phyloP scores from a whole-genome alignment of 2,329 filamentous ascomycete genomes.

The Pestalotiopsis sp. region DNA sequence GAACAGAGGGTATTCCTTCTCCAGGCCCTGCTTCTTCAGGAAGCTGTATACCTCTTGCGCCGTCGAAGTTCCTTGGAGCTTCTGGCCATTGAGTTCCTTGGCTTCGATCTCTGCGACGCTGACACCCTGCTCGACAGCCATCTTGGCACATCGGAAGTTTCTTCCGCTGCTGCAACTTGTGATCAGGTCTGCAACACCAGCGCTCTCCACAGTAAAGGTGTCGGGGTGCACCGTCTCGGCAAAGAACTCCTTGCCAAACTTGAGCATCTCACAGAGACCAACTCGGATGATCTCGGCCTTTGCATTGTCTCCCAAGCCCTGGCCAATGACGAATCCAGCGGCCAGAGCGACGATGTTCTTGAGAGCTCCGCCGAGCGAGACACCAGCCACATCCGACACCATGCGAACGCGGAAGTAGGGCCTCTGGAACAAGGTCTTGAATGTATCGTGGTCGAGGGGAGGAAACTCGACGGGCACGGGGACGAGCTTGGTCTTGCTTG shows the following conservation, averaged over 20 bases:
- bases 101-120: constrained; percentile 86
- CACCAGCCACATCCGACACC: constrained; percentile 93
- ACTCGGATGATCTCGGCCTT: constrained; percentile 99
- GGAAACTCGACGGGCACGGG: constrained; percentile 82
- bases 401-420: constrained; percentile 97
- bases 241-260: constrained; percentile 94
- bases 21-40: constrained; percentile 74
- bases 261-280: constrained; percentile 93
- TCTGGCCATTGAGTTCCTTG: constrained; percentile 92
- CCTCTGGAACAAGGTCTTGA: constrained; percentile 88
- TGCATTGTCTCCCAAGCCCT: constrained; percentile 97
- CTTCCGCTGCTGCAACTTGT: constrained; percentile 90
- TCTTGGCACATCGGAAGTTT: constrained; percentile 92
- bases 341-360: constrained; percentile 97
- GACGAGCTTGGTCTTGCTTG: constrained; percentile 70
- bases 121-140: constrained; percentile 78
- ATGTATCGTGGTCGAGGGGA: constrained; percentile 79
- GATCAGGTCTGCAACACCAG: constrained; percentile 93
- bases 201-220: constrained; percentile 97
- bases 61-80: constrained; percentile 93
- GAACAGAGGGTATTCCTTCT: constrained; percentile 88
- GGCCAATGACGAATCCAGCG: constrained; percentile 91
- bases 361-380: constrained; percentile 89
- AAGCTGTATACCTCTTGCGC: constrained; percentile 91
- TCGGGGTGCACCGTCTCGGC: constrained; percentile 75